phyloP scores from a whole-genome alignment of 2,329 filamentous ascomycete species.

The Aspergillus thermomutatus region DNA sequence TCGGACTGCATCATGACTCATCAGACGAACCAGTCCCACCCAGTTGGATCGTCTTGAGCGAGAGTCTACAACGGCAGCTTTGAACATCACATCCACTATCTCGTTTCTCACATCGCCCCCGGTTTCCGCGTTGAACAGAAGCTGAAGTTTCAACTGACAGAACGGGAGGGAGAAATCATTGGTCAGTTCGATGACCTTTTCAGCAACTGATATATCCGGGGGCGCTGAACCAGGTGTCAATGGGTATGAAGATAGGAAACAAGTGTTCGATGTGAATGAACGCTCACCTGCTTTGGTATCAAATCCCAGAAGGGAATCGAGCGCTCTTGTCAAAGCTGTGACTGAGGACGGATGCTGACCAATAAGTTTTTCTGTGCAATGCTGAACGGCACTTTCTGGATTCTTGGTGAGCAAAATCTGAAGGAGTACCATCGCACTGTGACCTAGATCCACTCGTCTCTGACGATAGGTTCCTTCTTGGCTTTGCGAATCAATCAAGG shows the following conservation, averaged over 20 bases:
- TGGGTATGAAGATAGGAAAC: not conserved
- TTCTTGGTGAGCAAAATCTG: slow-evolving; percentile 33
- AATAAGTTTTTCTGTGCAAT: slow-evolving; percentile 28
- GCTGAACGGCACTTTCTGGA: slow-evolving; percentile 24
- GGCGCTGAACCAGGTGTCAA: slow-evolving; percentile 10
- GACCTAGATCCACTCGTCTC: slow-evolving; percentile 16
- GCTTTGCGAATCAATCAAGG: slow-evolving; percentile 14
- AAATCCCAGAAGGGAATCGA: slow-evolving; percentile 32
- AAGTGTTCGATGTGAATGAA: not conserved
- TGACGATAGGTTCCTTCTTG: not conserved
- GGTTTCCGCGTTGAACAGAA: slow-evolving; percentile 34
- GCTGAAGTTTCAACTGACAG: slow-evolving; percentile 41
- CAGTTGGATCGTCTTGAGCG: slow-evolving; percentile 34
- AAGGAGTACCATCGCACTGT: slow-evolving; percentile 27
- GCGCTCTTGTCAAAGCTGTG: slow-evolving; percentile 26
- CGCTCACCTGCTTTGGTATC: slow-evolving; percentile 16
- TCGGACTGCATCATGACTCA: slow-evolving; percentile 36
- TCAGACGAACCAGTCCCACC: slow-evolving; percentile 38
- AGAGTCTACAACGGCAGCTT: slow-evolving; percentile 35
- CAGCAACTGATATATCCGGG: slow-evolving; percentile 26
- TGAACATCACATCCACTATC: slow-evolving; percentile 41
- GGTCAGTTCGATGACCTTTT: slow-evolving; percentile 34
- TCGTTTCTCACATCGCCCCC: slow-evolving; percentile 25
- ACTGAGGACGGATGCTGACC: slow-evolving; percentile 25
- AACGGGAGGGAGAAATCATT: slow-evolving; percentile 44